A percentile compares a stretch with the other conserved stretches of the same genome.
Conservation (phyloP, 495 filamentous ascomycete species). For the Cenococcum geophilum region DNA sequence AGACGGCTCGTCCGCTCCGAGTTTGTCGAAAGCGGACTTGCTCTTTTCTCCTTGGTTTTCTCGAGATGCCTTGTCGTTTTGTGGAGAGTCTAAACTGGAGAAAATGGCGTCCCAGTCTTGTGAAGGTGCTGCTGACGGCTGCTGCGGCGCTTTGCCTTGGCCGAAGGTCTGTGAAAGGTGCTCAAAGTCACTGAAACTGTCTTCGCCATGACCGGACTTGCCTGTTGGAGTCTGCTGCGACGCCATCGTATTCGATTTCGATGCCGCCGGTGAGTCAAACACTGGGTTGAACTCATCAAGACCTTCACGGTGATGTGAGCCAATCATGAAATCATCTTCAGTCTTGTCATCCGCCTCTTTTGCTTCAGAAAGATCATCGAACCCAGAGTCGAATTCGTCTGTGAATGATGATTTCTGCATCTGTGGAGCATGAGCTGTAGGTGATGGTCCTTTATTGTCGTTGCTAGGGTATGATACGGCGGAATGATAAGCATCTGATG, state of each 20-base stretch:
- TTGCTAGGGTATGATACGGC: constrained; percentile 32
- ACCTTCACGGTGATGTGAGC: constrained; percentile 40
- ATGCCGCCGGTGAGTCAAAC: constrained; percentile 48
- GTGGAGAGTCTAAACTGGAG: constrained; percentile 61
- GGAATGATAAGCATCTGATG: constrained; percentile 37
- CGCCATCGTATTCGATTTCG: constrained; percentile 53
- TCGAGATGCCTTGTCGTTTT: constrained; percentile 27
- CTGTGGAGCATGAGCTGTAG: constrained; percentile 36
- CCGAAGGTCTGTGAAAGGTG: constrained; percentile 30
- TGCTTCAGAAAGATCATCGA: constrained; percentile 80
- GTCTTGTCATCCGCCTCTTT: constrained; percentile 76
- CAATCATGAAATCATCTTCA: constrained; percentile 51
- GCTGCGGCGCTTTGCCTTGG: constrained; percentile 34
- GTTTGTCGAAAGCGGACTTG: constrained; percentile 19
- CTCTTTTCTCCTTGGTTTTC: constrained; percentile 13
- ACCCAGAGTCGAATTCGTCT: constrained; percentile 74
- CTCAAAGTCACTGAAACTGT: constrained; percentile 50
- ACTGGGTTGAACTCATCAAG: constrained; percentile 65
- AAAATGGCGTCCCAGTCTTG: constrained; percentile 98
- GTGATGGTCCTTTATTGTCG: constrained; percentile 30
- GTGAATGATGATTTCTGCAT: constrained; percentile 47
- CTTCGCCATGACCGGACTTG: constrained; percentile 45
- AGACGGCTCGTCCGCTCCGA: constrained; percentile 17
- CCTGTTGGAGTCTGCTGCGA: constrained; percentile 46
- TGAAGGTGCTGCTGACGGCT: constrained; percentile 38